Conservation (phyloP, 1,284 basidiomycete genomes). For the Farysia itapuensis region DNA sequence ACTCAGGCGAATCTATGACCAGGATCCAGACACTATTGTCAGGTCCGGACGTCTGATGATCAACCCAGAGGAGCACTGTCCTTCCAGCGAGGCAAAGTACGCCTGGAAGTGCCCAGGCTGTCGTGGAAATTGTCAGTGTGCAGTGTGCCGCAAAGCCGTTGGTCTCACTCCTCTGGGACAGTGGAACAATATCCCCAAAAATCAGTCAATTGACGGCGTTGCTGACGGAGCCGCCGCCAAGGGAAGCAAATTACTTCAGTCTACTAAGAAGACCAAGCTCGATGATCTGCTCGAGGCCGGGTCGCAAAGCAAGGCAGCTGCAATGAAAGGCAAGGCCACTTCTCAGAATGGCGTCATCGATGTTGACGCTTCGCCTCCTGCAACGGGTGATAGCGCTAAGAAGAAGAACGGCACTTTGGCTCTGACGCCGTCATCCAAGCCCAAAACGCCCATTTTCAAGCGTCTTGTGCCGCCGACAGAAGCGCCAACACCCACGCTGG, state of each 20-base stretch:
- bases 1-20: constrained; percentile 27
- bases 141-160: constrained; percentile 16
- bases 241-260: neutral
- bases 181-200: constrained; percentile 1
- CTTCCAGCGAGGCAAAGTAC: constrained; percentile 28
- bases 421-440: constrained; percentile 2
- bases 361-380: constrained; percentile 22
- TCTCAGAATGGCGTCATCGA: constrained; percentile 5
- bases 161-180: constrained; percentile 21
- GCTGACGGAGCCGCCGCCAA: neutral
- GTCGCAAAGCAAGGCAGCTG: constrained; percentile 3
- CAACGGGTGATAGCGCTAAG: constrained; percentile 1
- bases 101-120: constrained; percentile 40
- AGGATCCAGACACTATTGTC: constrained; percentile 30
- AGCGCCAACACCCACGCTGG: constrained; percentile 20
- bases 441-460: constrained; percentile 11
- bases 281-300: constrained; percentile 13
- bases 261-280: constrained; percentile 4
- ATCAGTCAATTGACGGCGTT: neutral
- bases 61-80: constrained; percentile 26
- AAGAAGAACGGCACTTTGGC: constrained; percentile 18
- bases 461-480: constrained; percentile 24
- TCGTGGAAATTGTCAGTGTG: constrained; percentile 23
- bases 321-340: constrained; percentile 4
- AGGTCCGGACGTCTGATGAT: constrained; percentile 32